Evolutionary conservation across 1,139 yeast species (phyloP).

Genomic region (Sugiyamaella japonica): DNA sequence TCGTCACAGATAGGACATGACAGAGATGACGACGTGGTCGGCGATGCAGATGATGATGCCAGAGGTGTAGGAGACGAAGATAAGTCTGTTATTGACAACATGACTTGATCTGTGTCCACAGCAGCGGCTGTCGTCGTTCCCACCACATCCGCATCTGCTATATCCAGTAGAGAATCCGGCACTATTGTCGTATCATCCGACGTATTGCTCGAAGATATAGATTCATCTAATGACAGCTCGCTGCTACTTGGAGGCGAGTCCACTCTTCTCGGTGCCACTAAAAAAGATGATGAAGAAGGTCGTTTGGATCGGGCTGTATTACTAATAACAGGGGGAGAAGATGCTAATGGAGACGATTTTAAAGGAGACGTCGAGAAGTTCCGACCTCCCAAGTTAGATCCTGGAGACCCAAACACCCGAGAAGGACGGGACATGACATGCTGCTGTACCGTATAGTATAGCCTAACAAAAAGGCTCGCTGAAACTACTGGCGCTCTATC

Average conservation of each 20-base stretch:
- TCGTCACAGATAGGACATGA: slow-evolving; percentile 75
- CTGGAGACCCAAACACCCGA: slow-evolving; percentile 17
- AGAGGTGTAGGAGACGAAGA: background rate
- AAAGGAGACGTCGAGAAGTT: slow-evolving; percentile 12
- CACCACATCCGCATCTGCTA: background rate
- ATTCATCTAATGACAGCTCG: slow-evolving; percentile 26
- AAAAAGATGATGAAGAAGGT: slow-evolving; percentile 6
- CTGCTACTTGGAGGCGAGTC: slow-evolving; percentile 28
- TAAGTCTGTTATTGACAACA: background rate
- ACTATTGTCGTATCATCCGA: slow-evolving; percentile 19
- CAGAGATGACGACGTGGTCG: background rate
- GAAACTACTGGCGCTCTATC: too few species aligned
- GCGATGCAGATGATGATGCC: background rate
- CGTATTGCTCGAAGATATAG: slow-evolving; percentile 26
- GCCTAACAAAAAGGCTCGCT: background rate
- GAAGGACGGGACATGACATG: slow-evolving; percentile 18
- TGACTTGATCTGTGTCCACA: background rate
- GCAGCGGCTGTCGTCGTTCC: background rate
- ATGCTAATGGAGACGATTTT: slow-evolving; percentile 13
- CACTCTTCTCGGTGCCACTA: slow-evolving; percentile 13
- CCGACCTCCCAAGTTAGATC: slow-evolving; percentile 1
- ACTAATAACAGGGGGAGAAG: slow-evolving; percentile 5
- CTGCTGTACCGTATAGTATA: background rate
- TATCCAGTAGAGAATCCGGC: slow-evolving; percentile 2
- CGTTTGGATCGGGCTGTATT: background rate